phyloP scores from a whole-genome alignment of 805 yeast genomes.

The Metschnikowia orientalis region DNA sequence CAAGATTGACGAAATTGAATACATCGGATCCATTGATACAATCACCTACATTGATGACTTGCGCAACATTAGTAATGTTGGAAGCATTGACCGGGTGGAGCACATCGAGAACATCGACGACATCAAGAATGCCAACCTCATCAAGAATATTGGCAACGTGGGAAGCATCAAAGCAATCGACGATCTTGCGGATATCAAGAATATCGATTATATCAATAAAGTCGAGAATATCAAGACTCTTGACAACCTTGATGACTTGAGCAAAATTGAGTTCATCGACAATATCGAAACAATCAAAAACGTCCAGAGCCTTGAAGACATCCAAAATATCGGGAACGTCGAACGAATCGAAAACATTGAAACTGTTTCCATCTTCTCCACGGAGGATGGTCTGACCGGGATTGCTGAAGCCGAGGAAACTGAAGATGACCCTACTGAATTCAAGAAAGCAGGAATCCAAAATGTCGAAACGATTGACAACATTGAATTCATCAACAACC shows the following conservation, averaged over 20 bases:
- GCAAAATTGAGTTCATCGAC: conserved; percentile 4
- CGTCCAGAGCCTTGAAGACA: conserved; percentile 3
- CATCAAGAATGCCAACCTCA: conserved; percentile 2
- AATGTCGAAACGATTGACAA: conserved; percentile 4
- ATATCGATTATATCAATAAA: conserved; percentile 2
- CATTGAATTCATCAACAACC: conserved; percentile 1
- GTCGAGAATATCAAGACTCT: conserved; percentile 4
- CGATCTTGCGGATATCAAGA: conserved; percentile 4
- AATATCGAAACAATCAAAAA: conserved; percentile 4
- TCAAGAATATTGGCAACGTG: conserved; percentile 2
- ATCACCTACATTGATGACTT: conserved; percentile 3
- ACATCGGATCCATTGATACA: conserved; percentile 2
- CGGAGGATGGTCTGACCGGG: neutral
- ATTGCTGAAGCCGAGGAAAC: neutral
- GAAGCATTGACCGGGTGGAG: conserved; percentile 6
- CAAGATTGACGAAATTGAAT: conserved; percentile 3
- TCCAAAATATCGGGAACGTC: conserved; percentile 3
- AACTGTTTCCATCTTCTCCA: conserved; percentile 1
- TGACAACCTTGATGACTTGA: conserved; percentile 4
- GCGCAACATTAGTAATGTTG: conserved; percentile 4
- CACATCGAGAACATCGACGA: conserved; percentile 4
- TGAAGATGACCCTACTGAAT: no score
- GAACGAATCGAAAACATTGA: conserved; percentile 5
- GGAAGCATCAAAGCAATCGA: conserved; percentile 3
- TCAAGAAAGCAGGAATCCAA: neutral